These are phyloP conservation scores for Coniella lustricola DNA, from an alignment of 2,329 filamentous ascomycete species.

Conservation along the genomic window DNA sequence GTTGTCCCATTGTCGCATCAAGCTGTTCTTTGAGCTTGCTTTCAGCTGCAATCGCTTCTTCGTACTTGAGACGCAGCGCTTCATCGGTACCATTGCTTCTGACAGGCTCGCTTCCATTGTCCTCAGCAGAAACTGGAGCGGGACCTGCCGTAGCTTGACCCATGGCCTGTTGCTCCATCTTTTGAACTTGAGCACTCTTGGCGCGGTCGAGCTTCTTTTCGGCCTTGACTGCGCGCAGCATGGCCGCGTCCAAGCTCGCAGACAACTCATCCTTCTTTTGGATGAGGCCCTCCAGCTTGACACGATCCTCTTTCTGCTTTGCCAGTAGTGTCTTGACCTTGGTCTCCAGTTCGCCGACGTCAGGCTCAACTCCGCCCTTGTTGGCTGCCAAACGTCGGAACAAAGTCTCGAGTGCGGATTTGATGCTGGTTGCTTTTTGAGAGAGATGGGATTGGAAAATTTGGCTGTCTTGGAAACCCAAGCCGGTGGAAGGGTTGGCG, in stretches of 20 bases:
- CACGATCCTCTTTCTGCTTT: constrained; percentile 71
- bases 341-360: constrained; percentile 65
- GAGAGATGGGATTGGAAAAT: constrained; percentile 79
- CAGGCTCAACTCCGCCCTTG: constrained; percentile 52
- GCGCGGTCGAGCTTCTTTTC: constrained; percentile 90
- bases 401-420: constrained; percentile 63
- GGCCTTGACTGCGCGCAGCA: constrained; percentile 85
- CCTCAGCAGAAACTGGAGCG: constrained; percentile 47
- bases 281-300: constrained; percentile 67
- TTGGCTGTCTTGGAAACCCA: constrained; percentile 55
- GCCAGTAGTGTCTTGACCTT: constrained; percentile 71
- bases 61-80: constrained; percentile 68
- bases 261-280: constrained; percentile 79
- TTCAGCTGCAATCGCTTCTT: constrained; percentile 68
- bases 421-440: constrained; percentile 68
- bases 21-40: constrained; percentile 86
- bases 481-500: constrained; percentile 48
- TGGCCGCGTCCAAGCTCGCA: constrained; percentile 81
- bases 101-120: constrained; percentile 39
- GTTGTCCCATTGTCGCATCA: constrained; percentile 70
- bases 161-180: constrained; percentile 83
- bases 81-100: constrained; percentile 50
- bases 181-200: constrained; percentile 83
- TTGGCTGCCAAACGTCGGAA: constrained; percentile 49
- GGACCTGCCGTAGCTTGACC: constrained; percentile 52